Base-by-base conservation (phyloP, 2,329 filamentous ascomycete genomes). In the Pseudogymnoascus sp. region DNA sequence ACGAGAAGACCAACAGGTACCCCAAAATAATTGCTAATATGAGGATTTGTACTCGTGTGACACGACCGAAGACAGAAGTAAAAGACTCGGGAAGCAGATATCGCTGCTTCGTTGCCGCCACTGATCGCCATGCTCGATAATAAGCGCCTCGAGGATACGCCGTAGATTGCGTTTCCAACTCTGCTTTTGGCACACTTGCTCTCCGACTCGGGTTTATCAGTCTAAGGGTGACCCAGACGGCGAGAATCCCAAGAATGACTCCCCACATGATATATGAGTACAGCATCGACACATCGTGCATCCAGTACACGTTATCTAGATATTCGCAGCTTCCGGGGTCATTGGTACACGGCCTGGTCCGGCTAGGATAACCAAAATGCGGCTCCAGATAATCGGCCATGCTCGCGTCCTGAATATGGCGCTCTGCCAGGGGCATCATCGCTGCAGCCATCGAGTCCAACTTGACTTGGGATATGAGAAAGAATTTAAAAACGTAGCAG, bases 1-100 rank as follows among this genome's bases (percentile, higher is more conserved):
- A 89, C 71, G 81, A 83, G 75, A 86, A 90, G 65, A 91, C 76
- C 49, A 83, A 75, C 0, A 92, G 76, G 69, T 92, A 92, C 1
- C 70, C 80, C 0, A 78, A 71, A 1, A 92, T 72, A 8, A 83
- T 73, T 0, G 79, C 71, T 2, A 91, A 76, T 29, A 89, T 77
- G 21, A 84, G 68, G 3, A 91, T 79, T 70, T 92, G 89, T 6
- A 90, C 77, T 19, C 88, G 80, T 0, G 86, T 89, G 1, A 86
- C 85, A 64, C 83, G 80, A 29, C 88, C 87, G 66, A 92, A 91
- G 61, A 90, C 68, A 19, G 73, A 68, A 16, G 79, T 75, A 2
- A 80, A 73, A 2, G 80, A 78, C 67, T 90, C 86, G 0, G 84
- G 83, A 1, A 91, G 80, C 2, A 91, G 76, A 67, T 81, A 80